Evolutionary conservation across 2,329 filamentous ascomycete species (phyloP).

Genomic region (Pyrenochaeta sp.): DNA sequence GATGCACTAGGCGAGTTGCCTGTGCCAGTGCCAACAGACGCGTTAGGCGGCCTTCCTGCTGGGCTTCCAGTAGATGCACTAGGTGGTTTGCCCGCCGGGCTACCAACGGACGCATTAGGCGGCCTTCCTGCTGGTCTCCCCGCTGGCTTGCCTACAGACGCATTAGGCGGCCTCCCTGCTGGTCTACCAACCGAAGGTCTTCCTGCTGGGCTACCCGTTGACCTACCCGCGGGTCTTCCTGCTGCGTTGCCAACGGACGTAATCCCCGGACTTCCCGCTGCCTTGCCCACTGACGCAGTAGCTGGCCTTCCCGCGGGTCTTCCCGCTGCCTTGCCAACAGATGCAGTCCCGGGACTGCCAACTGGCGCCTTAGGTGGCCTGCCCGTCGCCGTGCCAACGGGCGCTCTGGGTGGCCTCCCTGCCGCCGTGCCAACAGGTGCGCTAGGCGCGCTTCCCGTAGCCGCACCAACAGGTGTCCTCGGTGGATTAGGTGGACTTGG

Average conservation of each 20-base stretch:
- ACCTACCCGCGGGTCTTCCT: neutral
- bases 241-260: neutral
- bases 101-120: neutral
- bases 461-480: neutral
- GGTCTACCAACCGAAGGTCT: neutral
- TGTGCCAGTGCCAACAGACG: neutral
- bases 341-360: neutral
- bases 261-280: neutral
- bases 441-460: neutral
- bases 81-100: neutral
- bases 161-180: neutral
- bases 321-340: neutral
- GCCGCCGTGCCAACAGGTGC: neutral
- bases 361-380: neutral
- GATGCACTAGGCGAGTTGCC: neutral
- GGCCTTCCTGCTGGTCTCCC: neutral
- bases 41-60: neutral
- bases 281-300: neutral
- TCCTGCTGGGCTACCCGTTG: neutral
- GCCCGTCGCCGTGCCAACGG: neutral
- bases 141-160: neutral
- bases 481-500: neutral
- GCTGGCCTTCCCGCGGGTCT: neutral
- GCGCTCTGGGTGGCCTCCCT: conserved; percentile 2
- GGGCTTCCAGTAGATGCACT: neutral